phyloP scores from a whole-genome alignment of 192 early-diverging fungal genomes.

The Oehlia diaphana region DNA sequence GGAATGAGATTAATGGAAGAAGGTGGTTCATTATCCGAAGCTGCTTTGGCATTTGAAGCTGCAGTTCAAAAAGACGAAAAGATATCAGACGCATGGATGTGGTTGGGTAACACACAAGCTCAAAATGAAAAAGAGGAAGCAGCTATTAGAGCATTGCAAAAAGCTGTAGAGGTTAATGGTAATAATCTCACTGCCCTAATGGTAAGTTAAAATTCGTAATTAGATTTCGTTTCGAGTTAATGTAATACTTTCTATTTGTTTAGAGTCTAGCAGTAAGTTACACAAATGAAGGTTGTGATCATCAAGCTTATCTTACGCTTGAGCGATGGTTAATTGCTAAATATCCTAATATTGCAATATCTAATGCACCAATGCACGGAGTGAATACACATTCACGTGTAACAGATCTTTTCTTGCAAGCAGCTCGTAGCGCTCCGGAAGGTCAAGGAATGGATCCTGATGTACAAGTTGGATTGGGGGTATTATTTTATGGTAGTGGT shows the following conservation, averaged over 20 bases:
- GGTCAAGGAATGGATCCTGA: constrained; percentile 76
- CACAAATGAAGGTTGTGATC: constrained; percentile 92
- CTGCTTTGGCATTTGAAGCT: constrained; percentile 92
- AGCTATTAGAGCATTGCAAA: constrained; percentile 90
- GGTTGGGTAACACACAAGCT: constrained; percentile 90
- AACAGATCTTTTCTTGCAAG: constrained; percentile 77
- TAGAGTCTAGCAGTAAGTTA: constrained; percentile 88
- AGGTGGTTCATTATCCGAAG: constrained; percentile 73
- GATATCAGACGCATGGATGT: constrained; percentile 84
- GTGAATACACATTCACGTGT: constrained; percentile 61
- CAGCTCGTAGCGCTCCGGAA: constrained; percentile 64
- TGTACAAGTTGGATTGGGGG: constrained; percentile 93
- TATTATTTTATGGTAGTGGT: constrained; percentile 88
- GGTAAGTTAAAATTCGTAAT: constrained; percentile 36
- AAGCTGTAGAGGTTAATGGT: constrained; percentile 77
- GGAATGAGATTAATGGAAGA: constrained; percentile 53
- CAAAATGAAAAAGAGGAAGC: constrained; percentile 97
- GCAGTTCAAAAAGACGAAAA: constrained; percentile 75
- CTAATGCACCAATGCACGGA: constrained; percentile 21
- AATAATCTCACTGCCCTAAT: constrained; percentile 63
- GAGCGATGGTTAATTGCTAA: constrained; percentile 82
- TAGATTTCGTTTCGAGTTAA: constrained; percentile 43
- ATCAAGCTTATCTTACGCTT: constrained; percentile 88
- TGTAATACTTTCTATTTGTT: neutral
- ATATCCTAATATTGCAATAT: constrained; percentile 65